A percentile compares a stretch with the other conserved stretches of the same genome.
Evolutionary conservation across 768 basidiomycete species (phyloP).

Genomic region (Leccinum imitatum): DNA sequence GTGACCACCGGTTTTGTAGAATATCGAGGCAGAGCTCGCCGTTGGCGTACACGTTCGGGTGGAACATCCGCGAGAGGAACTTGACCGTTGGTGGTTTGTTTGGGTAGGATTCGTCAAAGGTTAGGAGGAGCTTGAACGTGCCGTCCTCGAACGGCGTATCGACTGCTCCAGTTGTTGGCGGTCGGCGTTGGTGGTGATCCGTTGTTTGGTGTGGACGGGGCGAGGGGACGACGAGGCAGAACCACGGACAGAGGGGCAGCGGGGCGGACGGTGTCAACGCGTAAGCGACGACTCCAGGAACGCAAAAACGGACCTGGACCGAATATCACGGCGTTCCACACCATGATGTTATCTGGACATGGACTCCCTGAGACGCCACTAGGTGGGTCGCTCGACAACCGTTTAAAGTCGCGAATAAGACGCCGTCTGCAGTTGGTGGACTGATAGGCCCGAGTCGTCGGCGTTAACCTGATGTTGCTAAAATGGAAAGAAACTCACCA

Average conservation of each 20-base stretch:
- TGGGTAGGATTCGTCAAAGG: slow-evolving; percentile 97
- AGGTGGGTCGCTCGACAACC: slow-evolving; percentile 91
- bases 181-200: no score
- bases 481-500: slow-evolving; percentile 18
- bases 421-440: slow-evolving; percentile 93
- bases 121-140: slow-evolving; percentile 93
- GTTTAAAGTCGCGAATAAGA: slow-evolving; percentile 97
- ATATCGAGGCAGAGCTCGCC: slow-evolving; percentile 99
- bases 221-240: not conserved
- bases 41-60: slow-evolving; percentile 98
- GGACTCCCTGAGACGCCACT: slow-evolving; percentile 96
- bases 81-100: slow-evolving; percentile 98
- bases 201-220: no score
- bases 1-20: slow-evolving; percentile 97
- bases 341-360: slow-evolving; percentile 98
- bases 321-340: slow-evolving; percentile 99
- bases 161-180: slow-evolving; percentile 44
- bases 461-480: not conserved
- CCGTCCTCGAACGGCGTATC: slow-evolving; percentile 99
- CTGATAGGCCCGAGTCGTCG: slow-evolving; percentile 38
- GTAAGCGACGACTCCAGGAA: not conserved
- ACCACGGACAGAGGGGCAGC: not conserved
- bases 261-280: not conserved
- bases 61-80: slow-evolving; percentile 97
- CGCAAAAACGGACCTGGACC: slow-evolving; percentile 78